Conservation (phyloP, 2,329 filamentous ascomycete genomes). For the Colletotrichum horii region DNA sequence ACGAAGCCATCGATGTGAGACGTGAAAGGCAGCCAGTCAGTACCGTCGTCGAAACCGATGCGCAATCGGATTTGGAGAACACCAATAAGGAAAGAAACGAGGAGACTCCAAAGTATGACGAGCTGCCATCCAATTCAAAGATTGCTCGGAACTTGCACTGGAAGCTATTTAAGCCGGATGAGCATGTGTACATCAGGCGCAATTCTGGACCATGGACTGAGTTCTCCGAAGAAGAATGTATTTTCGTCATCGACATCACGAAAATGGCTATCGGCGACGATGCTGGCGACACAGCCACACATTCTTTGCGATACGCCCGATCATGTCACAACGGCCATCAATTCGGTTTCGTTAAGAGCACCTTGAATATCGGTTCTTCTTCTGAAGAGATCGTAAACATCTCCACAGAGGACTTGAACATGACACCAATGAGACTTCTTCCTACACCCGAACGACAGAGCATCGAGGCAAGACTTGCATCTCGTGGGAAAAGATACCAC, state of each 20-base stretch:
- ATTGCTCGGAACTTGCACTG: not conserved
- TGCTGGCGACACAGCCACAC: not conserved
- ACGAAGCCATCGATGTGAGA: too few relatives aligned
- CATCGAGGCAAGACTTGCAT: accelerated
- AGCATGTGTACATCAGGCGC: not conserved
- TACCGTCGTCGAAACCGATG: too few relatives aligned
- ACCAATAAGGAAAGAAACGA: not conserved
- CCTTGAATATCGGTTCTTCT: not conserved
- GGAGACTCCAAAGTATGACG: not conserved
- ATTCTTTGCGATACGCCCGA: accelerated
- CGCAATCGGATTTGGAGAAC: too few relatives aligned
- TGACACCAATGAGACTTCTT: not conserved
- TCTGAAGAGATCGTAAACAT: not conserved
- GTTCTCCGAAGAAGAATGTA: not conserved
- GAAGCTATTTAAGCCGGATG: not conserved
- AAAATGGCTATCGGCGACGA: not conserved
- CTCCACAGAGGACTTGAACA: accelerated
- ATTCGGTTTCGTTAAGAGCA: accelerated
- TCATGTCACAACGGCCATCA: not conserved
- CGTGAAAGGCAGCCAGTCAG: too few relatives aligned
- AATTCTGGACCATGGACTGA: not conserved
- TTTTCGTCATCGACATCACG: not conserved
- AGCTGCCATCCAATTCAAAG: not conserved
- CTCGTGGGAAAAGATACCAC: not conserved
- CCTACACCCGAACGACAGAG: accelerated